Conservation (phyloP, 495 filamentous ascomycete genomes). For the Aspergillus heteromorphus region DNA sequence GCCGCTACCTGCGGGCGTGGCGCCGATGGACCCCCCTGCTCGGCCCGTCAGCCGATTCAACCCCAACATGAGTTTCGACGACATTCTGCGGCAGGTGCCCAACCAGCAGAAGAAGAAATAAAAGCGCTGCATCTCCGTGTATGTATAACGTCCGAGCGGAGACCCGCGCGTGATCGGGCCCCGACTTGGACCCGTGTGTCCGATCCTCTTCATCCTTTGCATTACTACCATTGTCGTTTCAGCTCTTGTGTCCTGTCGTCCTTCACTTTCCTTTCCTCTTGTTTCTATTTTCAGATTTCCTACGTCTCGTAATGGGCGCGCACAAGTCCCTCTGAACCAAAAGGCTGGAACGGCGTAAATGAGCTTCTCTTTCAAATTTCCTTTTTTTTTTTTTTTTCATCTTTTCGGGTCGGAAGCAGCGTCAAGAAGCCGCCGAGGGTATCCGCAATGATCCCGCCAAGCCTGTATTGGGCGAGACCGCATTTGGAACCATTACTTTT, state of each 20-base stretch:
- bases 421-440: constrained; percentile 8
- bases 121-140: constrained; percentile 1
- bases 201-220: constrained; percentile 2
- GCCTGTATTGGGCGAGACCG: constrained; percentile 17
- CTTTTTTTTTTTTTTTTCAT: constrained; percentile 5
- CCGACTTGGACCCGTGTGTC: not conserved
- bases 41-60: constrained; percentile 40
- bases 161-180: not conserved
- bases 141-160: constrained; percentile 4
- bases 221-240: constrained; percentile 8
- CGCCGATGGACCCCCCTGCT: constrained; percentile 40
- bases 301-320: constrained; percentile 27
- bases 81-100: constrained; percentile 45
- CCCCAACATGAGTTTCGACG: constrained; percentile 49
- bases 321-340: constrained; percentile 21
- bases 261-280: constrained; percentile 8
- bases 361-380: constrained; percentile 8
- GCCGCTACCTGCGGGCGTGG: constrained; percentile 46
- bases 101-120: constrained; percentile 41
- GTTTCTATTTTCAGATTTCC: constrained; percentile 7
- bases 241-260: constrained; percentile 9
- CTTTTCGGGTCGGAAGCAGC: constrained; percentile 2
- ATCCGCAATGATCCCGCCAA: constrained; percentile 3
- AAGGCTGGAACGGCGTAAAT: constrained; percentile 24
- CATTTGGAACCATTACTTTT: constrained; percentile 11